These are phyloP conservation scores for Russula abietina DNA, from an alignment of 768 basidiomycete genomes.

Conservation along the genomic window DNA sequence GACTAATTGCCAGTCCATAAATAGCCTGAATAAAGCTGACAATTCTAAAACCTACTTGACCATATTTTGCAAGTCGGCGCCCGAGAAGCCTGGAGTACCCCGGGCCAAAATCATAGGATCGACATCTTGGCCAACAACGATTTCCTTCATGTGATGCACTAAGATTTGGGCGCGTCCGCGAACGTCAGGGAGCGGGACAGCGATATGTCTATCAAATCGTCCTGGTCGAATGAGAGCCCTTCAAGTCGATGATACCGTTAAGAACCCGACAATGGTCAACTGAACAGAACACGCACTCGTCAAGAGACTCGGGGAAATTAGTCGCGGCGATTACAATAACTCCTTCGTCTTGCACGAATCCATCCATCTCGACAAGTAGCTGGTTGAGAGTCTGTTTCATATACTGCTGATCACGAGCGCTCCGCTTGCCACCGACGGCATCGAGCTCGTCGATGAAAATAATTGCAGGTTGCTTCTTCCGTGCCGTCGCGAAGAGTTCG, in stretches of 20 bases:
- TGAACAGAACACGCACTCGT: conserved; percentile 52
- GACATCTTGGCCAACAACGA: conserved; percentile 63
- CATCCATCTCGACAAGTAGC: conserved; percentile 94
- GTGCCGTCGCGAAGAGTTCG: conserved; percentile 88
- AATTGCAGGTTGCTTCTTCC: conserved; percentile 93
- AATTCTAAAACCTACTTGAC: conserved; percentile 66
- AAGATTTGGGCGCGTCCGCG: conserved; percentile 91
- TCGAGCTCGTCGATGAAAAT: conserved; percentile 98
- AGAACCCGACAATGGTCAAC: background rate
- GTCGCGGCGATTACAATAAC: conserved; percentile 97
- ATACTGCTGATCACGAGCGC: conserved; percentile 76
- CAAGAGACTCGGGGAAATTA: conserved; percentile 92
- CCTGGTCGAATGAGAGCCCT: conserved; percentile 95
- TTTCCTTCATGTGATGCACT: conserved; percentile 81
- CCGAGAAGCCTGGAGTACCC: conserved; percentile 93
- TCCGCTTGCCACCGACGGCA: conserved; percentile 87
- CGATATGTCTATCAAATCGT: conserved; percentile 89
- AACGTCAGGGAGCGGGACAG: conserved; percentile 92
- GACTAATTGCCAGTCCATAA: conserved; percentile 34
- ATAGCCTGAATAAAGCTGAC: background rate
- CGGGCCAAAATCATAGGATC: conserved; percentile 86
- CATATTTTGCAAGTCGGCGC: conserved; percentile 95
- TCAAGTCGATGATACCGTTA: background rate
- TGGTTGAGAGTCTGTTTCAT: conserved; percentile 96
- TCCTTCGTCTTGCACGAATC: conserved; percentile 89